Conservation (phyloP, 2,329 filamentous ascomycete genomes). For the Beauveria pseudobassiana region DNA sequence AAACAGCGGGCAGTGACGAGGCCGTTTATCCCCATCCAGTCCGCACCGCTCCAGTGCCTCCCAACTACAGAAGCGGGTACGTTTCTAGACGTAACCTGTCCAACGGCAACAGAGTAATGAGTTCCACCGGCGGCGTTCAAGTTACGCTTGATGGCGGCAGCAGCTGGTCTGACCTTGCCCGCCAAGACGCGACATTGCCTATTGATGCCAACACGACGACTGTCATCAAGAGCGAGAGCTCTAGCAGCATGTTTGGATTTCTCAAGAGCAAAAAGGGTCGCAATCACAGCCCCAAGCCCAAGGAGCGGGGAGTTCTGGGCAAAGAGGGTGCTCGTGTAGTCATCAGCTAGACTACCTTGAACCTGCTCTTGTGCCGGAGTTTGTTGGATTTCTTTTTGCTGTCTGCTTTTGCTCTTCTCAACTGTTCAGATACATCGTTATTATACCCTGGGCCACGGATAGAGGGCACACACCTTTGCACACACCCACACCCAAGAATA, state of each 20-base stretch:
- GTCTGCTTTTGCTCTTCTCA: neutral
- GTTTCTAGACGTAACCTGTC: slow-evolving; percentile 40
- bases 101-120: slow-evolving; percentile 62
- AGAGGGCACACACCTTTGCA: neutral
- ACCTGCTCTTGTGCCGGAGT: neutral
- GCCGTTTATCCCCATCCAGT: slow-evolving; percentile 12
- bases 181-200: slow-evolving; percentile 70
- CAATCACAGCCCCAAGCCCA: slow-evolving; percentile 87
- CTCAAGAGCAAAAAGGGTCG: slow-evolving; percentile 82
- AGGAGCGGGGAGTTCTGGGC: slow-evolving; percentile 85
- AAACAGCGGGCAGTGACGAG: slow-evolving; percentile 2
- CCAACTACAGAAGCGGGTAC: slow-evolving; percentile 42
- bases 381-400: neutral
- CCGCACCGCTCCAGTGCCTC: slow-evolving; percentile 30
- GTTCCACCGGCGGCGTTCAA: slow-evolving; percentile 77
- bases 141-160: slow-evolving; percentile 84
- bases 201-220: slow-evolving; percentile 52
- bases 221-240: slow-evolving; percentile 46
- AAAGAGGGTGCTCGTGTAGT: slow-evolving; percentile 88
- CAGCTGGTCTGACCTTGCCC: slow-evolving; percentile 85
- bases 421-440: slow-evolving; percentile 3
- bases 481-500: neutral
- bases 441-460: slow-evolving; percentile 11
- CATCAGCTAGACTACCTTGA: slow-evolving; percentile 45
- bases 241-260: slow-evolving; percentile 83